Conservation (phyloP, 2,329 filamentous ascomycete genomes). For the Fusarium sp. region DNA sequence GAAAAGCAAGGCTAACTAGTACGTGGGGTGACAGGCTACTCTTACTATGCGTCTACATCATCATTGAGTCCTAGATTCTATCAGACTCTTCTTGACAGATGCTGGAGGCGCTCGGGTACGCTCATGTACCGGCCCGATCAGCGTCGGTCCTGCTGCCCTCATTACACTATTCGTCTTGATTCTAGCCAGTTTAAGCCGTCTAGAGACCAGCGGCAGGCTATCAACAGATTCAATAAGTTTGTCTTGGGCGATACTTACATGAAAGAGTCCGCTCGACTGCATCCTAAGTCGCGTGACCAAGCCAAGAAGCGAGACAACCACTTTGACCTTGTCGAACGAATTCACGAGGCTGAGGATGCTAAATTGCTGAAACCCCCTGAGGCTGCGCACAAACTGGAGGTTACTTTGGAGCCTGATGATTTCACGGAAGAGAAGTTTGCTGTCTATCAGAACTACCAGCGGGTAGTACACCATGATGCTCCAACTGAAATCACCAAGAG, state of each 20-base stretch:
- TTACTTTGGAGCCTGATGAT: slow-evolving; percentile 78
- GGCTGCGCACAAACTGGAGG: slow-evolving; percentile 76
- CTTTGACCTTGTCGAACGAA: slow-evolving; percentile 75
- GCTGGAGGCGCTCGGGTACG: slow-evolving; percentile 81
- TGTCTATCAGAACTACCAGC: slow-evolving; percentile 83
- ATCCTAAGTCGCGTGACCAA: slow-evolving; percentile 78
- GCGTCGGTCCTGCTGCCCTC: slow-evolving; percentile 87
- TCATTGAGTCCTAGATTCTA: slow-evolving; percentile 77
- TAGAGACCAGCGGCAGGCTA: slow-evolving; percentile 80
- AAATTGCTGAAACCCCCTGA: slow-evolving; percentile 70
- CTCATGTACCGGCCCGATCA: slow-evolving; percentile 86
- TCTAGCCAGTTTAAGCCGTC: slow-evolving; percentile 74
- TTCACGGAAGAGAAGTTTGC: slow-evolving; percentile 84
- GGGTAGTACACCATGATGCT: slow-evolving; percentile 78
- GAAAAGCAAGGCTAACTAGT: slow-evolving; percentile 43
- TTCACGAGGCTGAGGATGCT: slow-evolving; percentile 77
- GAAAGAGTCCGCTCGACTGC: slow-evolving; percentile 73
- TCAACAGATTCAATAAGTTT: slow-evolving; percentile 83
- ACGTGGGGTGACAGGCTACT: slow-evolving; percentile 69
- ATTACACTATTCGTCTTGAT: slow-evolving; percentile 86
- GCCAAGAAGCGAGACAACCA: slow-evolving; percentile 74
- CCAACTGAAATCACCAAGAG: slow-evolving; percentile 69
- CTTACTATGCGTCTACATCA: slow-evolving; percentile 77
- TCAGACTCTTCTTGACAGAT: slow-evolving; percentile 79
- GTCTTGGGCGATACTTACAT: slow-evolving; percentile 78